A percentile compares a stretch with the other conserved stretches of the same genome.
Evolutionary conservation across 768 basidiomycete genomes (phyloP).

Genomic region (Tricholoma hemisulphureum): DNA sequence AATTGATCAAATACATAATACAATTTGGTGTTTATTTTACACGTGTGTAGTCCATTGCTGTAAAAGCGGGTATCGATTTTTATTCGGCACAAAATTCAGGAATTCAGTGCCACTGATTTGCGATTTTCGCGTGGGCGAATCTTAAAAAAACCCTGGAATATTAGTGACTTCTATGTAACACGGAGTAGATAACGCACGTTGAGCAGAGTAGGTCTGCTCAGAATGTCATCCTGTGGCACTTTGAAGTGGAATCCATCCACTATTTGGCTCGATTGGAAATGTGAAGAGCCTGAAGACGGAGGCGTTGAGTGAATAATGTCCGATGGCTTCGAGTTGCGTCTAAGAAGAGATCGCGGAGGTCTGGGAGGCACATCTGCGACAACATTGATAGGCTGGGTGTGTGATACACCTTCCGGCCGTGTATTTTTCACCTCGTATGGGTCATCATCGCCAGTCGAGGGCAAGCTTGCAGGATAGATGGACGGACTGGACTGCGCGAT

Average conservation of each 20-base stretch:
- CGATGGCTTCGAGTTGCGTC: conserved; percentile 25
- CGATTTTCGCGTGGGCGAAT: conserved; percentile 25
- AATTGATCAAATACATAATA: neutral
- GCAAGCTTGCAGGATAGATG: conserved; percentile 46
- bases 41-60: too few species aligned
- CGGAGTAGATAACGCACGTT: conserved; percentile 29
- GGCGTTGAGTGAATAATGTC: conserved; percentile 38
- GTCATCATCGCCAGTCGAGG: conserved; percentile 33
- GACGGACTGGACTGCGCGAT: conserved; percentile 48
- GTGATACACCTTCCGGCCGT: conserved; percentile 13
- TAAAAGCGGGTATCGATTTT: too few species aligned
- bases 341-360: conserved; percentile 21
- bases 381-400: conserved; percentile 6
- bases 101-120: neutral
- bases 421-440: conserved; percentile 19
- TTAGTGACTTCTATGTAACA: neutral
- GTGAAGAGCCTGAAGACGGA: conserved; percentile 39
- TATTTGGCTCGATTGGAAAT: conserved; percentile 27
- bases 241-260: conserved; percentile 16
- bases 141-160: conserved; percentile 16
- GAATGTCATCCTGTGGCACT: conserved; percentile 21
- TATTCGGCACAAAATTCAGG: too few species aligned
- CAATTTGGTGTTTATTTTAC: neutral
- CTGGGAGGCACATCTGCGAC: conserved; percentile 17
- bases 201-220: conserved; percentile 35